These are phyloP conservation scores for Dalechampia spathulata DNA, from an alignment of 441 rosid genomes.

Conservation along the genomic window DNA sequence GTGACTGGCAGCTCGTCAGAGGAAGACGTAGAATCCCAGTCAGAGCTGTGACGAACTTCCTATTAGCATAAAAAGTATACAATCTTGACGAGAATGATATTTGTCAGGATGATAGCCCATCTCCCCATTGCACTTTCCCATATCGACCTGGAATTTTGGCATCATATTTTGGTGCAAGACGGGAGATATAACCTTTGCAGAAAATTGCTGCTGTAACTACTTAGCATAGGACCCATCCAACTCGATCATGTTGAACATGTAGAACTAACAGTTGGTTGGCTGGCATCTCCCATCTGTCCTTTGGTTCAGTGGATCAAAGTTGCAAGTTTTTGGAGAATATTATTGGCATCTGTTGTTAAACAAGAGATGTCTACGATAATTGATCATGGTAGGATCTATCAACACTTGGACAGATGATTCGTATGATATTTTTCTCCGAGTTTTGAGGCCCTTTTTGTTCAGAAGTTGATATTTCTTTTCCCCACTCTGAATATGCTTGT, in stretches of 20 bases:
- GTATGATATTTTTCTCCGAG: no score
- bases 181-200: neutral
- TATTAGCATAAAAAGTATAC: neutral
- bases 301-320: neutral
- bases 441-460: no score
- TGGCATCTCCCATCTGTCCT: neutral
- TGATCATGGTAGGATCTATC: no score
- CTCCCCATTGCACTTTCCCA: neutral
- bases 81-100: neutral
- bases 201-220: no score
- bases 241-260: neutral
- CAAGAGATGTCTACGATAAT: no score
- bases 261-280: neutral
- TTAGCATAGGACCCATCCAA: neutral
- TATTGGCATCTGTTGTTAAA: no score
- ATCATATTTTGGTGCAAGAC: neutral
- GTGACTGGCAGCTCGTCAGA: slow-evolving; percentile 17
- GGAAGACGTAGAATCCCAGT: slow-evolving; percentile 56
- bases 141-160: neutral
- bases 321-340: no score
- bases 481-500: no score
- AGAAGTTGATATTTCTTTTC: no score
- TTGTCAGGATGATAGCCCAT: neutral
- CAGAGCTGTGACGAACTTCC: slow-evolving; percentile 45
- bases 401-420: no score